Evolutionary conservation across 768 basidiomycete genomes (phyloP).

Genomic region (Pholiota molesta): DNA sequence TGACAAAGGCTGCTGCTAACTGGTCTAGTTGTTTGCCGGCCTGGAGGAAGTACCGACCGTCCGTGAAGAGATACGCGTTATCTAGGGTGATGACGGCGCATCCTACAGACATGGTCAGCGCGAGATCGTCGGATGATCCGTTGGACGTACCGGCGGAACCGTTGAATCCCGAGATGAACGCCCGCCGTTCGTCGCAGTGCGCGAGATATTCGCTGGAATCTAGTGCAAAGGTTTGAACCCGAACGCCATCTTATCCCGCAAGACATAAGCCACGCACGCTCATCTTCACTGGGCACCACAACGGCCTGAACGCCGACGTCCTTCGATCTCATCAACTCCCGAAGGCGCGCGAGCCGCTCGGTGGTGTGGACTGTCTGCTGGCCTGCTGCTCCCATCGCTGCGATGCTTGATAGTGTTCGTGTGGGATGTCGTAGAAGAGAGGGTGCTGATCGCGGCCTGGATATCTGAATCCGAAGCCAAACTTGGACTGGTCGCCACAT

Average conservation of each 20-base stretch:
- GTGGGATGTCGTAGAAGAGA: constrained; percentile 6
- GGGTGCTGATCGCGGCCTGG: constrained; percentile 8
- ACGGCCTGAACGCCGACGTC: constrained; percentile 61
- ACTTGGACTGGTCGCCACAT: constrained; percentile 26
- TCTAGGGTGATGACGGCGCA: constrained; percentile 75
- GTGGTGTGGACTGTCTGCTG: constrained; percentile 62
- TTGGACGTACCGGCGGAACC: constrained; percentile 80
- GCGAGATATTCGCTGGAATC: constrained; percentile 92
- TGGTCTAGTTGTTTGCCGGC: constrained; percentile 86
- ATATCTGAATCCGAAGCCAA: constrained; percentile 23
- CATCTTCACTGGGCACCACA: constrained; percentile 91
- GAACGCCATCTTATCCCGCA: neutral
- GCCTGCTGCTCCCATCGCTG: constrained; percentile 38
- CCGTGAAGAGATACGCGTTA: constrained; percentile 86
- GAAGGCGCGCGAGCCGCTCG: constrained; percentile 60
- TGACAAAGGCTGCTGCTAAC: constrained; percentile 41
- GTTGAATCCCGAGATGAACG: constrained; percentile 90
- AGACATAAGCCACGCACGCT: constrained; percentile 50
- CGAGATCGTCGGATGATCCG: neutral
- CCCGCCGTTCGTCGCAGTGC: constrained; percentile 79
- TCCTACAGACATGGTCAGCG: constrained; percentile 41
- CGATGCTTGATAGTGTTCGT: constrained; percentile 4
- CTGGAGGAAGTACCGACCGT: constrained; percentile 95
- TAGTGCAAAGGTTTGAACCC: constrained; percentile 27
- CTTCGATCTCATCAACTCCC: constrained; percentile 68